Base-by-base conservation (phyloP, 2,329 filamentous ascomycete genomes). In the Exophiala mesophila region DNA sequence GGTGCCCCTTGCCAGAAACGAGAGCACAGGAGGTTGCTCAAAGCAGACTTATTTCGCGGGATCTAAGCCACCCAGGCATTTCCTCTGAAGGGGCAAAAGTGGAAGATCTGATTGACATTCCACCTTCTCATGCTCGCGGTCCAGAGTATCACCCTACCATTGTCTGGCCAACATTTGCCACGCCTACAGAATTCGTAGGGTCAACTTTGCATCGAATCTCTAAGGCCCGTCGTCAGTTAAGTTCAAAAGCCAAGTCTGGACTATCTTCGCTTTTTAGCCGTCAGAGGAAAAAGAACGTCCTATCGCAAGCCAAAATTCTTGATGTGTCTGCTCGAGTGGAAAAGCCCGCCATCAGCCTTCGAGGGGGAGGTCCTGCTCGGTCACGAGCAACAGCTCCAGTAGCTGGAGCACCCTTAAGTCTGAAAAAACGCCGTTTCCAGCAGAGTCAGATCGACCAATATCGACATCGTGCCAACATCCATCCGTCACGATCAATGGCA, bases 1-100 rank as follows among this genome's bases (percentile, higher is more conserved):
- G 34, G 18, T 51, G 41, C 38, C 50, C 45, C 5, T 43, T 45
- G 15, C 50, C 52, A 8, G 52, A 55, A 18, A 55, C 45, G 17
- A 44, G 52, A 9, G 47, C 50, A 7, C 42, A 44, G 10, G 52
- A 53, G 35, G 29, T 51, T 5, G 52, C 45, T 7, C 42, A 50
- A 12, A 47, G 45, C 18, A 39, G 47, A 19, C 50, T 42, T 15
- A 53, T 55, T 15, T 41, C 37, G 16, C 35, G 52, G 17, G 52
- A 55, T 20, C 35, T 55, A 24, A 28, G 16, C 10, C 33, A 46
- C 15, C 40, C 40, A 21, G 45, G 44, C 13, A 46, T 53, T 3
- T 2, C 37, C 8, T 53, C 52, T 1, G 45, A 50, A 7, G 52
- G 52, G 8, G 41, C 40, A 8, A 36, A 39, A 33, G 29, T 33